Percentiles rank a stretch among this genome's conserved stretches.
These are phyloP conservation scores for Quercus berberidifolia DNA, from an alignment of 306 rosid genomes.

Conservation along the genomic window DNA sequence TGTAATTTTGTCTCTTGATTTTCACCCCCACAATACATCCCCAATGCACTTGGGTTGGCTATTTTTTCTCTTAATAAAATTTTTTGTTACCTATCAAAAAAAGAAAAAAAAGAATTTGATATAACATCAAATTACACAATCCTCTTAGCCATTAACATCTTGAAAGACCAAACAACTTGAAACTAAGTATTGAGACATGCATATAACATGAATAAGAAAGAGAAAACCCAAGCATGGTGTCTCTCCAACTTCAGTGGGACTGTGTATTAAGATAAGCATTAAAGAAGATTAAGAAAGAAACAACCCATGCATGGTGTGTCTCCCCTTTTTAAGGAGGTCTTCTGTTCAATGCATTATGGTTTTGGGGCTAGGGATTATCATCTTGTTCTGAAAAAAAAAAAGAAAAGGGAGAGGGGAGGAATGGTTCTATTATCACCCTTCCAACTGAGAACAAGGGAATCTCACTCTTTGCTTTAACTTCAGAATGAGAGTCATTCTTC, in stretches of 20 bases:
- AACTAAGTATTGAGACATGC: not conserved
- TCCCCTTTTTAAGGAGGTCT: not conserved
- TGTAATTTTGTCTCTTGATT: too few relatives aligned
- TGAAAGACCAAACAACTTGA: not conserved
- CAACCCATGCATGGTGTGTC: not conserved
- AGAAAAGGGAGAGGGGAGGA: not conserved
- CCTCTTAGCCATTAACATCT: not conserved
- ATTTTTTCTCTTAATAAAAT: too few relatives aligned
- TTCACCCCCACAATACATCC: too few relatives aligned
- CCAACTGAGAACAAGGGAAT: not conserved
- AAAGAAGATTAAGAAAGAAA: not conserved
- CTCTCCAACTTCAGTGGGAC: not conserved
- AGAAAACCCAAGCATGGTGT: not conserved
- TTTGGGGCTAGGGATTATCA: not conserved
- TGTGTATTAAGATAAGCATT: not conserved
- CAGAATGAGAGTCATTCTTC: not conserved
- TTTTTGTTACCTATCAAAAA: too few relatives aligned
- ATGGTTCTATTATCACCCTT: not conserved
- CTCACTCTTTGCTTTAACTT: slow-evolving; percentile 1
- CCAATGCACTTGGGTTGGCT: too few relatives aligned
- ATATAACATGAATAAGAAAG: not conserved
- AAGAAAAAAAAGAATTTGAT: not conserved
- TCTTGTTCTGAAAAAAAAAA: not conserved
- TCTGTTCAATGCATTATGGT: not conserved
- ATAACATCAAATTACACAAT: not conserved